Base-by-base conservation (phyloP, 108 stramenopile genomes). In the Cyclotella choctawhatcheeana region DNA sequence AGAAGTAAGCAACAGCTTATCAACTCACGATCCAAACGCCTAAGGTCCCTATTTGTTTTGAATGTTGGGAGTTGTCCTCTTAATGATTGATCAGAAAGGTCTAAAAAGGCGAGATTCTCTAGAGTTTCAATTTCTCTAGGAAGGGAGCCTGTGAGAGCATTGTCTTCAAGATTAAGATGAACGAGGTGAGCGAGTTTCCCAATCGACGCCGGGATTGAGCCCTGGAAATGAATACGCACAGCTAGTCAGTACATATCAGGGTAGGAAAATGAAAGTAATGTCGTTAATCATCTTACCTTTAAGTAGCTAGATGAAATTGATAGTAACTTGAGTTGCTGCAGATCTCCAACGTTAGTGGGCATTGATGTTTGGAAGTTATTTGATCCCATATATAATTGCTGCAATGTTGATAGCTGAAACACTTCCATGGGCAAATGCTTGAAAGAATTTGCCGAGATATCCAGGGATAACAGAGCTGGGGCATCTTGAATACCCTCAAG, bases 401-500 rank as follows among this genome's bases (percentile, higher is more conserved):
- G 52, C 30, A 76, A 25, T 25, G 69, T 76, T 7, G 69, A 31
- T 5, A 76, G 44, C 45, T 64, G 50, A 27, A 76, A 76, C 21
- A 76, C 43, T 54, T 76, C 58, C 22, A 24, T 4, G 2, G 75
- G 75, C 4, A 76, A 50, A n/a, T 3, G 3, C 25, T 26, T 45
- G 62, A 74, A 65, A 7, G 74, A 60, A 63, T 90, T 93, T 73
- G 84, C 83, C 3, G 87, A 65, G 20, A 92, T 72, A 68, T 92
- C 86, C 6, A 92, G 29, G 13, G 89, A 78, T 14, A 66, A 69
- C 7, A 92, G 51, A 2, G 78, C 68, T 1, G 75, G 40, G 10
- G 80, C 91, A 34, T 64, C 45, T 1, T 81, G 78, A 35, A 92
- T 85, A 37, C 91, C 91, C 17, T 82, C 47, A n/a, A 92, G 44